phyloP scores from a whole-genome alignment of 176 grass and related monocot species.

The Aegilops tauschii region DNA sequence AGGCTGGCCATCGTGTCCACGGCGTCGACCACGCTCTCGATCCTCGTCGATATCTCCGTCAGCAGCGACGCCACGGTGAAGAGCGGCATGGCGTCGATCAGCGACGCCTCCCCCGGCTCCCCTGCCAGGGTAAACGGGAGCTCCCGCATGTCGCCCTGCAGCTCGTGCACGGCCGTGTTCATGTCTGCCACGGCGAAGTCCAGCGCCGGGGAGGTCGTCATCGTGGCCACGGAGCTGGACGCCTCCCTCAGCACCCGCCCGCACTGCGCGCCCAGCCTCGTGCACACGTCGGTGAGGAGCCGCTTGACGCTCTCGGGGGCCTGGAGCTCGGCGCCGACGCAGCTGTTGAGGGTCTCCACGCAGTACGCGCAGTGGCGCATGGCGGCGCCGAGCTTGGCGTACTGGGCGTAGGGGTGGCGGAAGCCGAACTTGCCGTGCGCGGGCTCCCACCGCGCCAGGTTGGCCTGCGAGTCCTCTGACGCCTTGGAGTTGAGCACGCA shows the following conservation, averaged over 20 bases:
- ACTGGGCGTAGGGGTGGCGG: constrained; percentile 80
- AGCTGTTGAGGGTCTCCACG: constrained; percentile 67
- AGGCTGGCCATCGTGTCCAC: constrained; percentile 50
- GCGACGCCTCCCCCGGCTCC: constrained; percentile 9
- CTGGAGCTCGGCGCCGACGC: constrained; percentile 55
- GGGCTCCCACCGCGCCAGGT: constrained; percentile 93
- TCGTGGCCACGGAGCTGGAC: constrained; percentile 50
- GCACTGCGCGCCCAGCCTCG: constrained; percentile 45
- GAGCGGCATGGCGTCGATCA: constrained; percentile 56
- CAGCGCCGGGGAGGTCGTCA: constrained; percentile 41
- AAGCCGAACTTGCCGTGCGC: constrained; percentile 70
- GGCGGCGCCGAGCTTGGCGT: constrained; percentile 65
- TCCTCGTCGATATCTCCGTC: constrained; percentile 58
- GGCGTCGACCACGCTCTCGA: constrained; percentile 59
- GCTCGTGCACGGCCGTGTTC: constrained; percentile 68
- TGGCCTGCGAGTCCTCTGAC: constrained; percentile 82
- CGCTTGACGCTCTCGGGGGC: constrained; percentile 41
- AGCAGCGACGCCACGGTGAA: constrained; percentile 64
- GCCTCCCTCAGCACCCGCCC: constrained; percentile 59
- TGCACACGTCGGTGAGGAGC: constrained; percentile 51
- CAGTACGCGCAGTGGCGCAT: constrained; percentile 90
- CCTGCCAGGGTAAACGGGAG: constrained; percentile 47
- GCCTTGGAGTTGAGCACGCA: constrained; percentile 90
- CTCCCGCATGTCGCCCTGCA: constrained; percentile 55
- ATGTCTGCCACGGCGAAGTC: constrained; percentile 61